Evolutionary conservation across 129 eudicot species (phyloP).

Genomic region (Calendula officinalis): DNA sequence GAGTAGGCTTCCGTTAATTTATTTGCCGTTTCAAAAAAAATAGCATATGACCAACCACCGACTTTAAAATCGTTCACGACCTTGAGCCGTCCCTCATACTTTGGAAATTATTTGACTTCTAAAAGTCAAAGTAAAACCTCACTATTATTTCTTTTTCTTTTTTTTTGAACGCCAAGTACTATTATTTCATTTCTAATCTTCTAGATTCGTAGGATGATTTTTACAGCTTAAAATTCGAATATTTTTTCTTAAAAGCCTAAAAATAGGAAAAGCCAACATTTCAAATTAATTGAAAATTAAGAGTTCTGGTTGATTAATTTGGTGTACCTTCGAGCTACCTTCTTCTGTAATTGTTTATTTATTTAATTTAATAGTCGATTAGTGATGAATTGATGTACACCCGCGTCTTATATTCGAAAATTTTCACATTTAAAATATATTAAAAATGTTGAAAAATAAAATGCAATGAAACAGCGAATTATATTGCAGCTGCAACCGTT

Average conservation of each 20-base stretch:
- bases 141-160: not conserved
- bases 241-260: too few relatives aligned
- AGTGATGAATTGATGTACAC: not conserved
- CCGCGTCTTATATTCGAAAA: not conserved
- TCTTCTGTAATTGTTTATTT: too few relatives aligned
- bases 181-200: not conserved
- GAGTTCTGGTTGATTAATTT: too few relatives aligned
- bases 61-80: constrained; percentile 8
- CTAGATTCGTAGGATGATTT: not conserved
- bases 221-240: too few relatives aligned
- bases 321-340: too few relatives aligned
- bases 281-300: too few relatives aligned
- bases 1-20: too few relatives aligned
- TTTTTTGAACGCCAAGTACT: too few relatives aligned
- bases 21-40: too few relatives aligned
- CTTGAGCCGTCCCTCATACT: not conserved
- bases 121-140: not conserved
- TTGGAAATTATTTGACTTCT: too few relatives aligned
- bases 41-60: constrained; percentile 11
- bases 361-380: too few relatives aligned
- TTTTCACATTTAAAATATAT: not conserved
- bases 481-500: not conserved
- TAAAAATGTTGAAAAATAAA: not conserved
- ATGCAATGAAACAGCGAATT: constrained; percentile 8
- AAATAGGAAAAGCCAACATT: too few relatives aligned